Conservation (phyloP, 768 basidiomycete species). For the Pleurotus pulmonarius region DNA sequence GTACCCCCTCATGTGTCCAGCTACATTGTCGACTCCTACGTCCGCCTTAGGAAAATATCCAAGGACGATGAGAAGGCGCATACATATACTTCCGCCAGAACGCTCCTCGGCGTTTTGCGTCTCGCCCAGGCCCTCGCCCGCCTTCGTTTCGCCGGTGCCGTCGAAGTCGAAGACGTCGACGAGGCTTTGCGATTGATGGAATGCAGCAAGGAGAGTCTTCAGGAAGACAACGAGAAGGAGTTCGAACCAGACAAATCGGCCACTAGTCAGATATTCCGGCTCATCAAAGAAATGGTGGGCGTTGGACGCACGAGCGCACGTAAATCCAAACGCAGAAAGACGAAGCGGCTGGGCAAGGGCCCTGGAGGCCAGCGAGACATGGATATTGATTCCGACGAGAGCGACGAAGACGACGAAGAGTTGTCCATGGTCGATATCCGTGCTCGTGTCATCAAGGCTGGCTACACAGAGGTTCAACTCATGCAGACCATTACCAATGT, state of each 20-base stretch:
- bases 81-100: slow-evolving; percentile 94
- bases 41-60: slow-evolving; percentile 87
- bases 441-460: slow-evolving; percentile 77
- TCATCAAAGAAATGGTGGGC: slow-evolving; percentile 84
- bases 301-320: slow-evolving; percentile 27
- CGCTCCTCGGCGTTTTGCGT: slow-evolving; percentile 90
- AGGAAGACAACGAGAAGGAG: slow-evolving; percentile 73
- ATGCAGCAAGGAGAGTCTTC: slow-evolving; percentile 88
- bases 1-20: slow-evolving; percentile 86
- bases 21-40: slow-evolving; percentile 94
- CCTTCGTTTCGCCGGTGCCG: slow-evolving; percentile 77
- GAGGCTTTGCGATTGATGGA: slow-evolving; percentile 97
- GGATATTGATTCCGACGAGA: slow-evolving; percentile 66
- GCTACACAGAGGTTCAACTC: slow-evolving; percentile 89
- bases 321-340: slow-evolving; percentile 32
- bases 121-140: slow-evolving; percentile 94
- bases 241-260: slow-evolving; percentile 73
- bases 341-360: slow-evolving; percentile 61
- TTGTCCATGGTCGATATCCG: slow-evolving; percentile 86
- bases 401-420: slow-evolving; percentile 58
- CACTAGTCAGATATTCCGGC: slow-evolving; percentile 81
- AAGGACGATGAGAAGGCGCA: slow-evolving; percentile 93
- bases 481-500: slow-evolving; percentile 84
- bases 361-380: slow-evolving; percentile 68
- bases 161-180: slow-evolving; percentile 86